Evolutionary conservation across 2,329 filamentous ascomycete genomes (phyloP).

Genomic region (Phaeoacremonium minimum): DNA sequence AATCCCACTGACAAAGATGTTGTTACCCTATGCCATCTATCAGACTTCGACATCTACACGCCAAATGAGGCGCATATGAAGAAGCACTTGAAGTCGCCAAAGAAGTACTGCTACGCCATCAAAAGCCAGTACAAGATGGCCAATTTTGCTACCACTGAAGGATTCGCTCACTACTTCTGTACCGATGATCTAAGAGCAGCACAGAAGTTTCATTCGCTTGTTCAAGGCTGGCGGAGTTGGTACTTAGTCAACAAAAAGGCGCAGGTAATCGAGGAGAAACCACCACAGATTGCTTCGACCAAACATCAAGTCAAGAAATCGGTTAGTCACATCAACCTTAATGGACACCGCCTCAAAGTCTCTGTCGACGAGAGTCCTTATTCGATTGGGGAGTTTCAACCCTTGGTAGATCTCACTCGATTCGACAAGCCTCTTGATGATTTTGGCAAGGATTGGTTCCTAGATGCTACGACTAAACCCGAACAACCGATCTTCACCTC

Average conservation of each 20-base stretch:
- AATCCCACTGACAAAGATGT: constrained; percentile 61
- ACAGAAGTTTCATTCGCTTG: constrained; percentile 62
- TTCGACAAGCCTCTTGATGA: constrained; percentile 51
- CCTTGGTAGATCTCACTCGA: constrained; percentile 59
- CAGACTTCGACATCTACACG: constrained; percentile 88
- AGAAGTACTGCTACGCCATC: constrained; percentile 79
- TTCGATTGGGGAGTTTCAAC: constrained; percentile 64
- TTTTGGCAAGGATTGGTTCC: constrained; percentile 39
- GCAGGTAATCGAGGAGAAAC: constrained; percentile 23
- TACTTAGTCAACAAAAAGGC: constrained; percentile 73
- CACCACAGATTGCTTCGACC: constrained; percentile 20
- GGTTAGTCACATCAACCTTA: constrained; percentile 20
- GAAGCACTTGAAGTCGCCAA: constrained; percentile 75
- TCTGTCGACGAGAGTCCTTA: constrained; percentile 49
- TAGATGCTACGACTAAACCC: too few relatives aligned
- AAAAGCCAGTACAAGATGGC: constrained; percentile 88
- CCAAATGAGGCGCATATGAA: constrained; percentile 64
- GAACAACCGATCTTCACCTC: too few relatives aligned
- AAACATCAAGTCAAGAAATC: constrained; percentile 22
- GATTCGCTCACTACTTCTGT: constrained; percentile 90
- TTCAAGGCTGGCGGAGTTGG: constrained; percentile 88
- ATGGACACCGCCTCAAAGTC: constrained; percentile 29
- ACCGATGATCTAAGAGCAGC: constrained; percentile 68
- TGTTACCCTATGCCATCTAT: constrained; percentile 73
- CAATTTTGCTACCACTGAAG: constrained; percentile 76